Evolutionary conservation across 75 land plant species (phyloP), one percentile per base, ranked within the genome.

Genomic region (Pinus albicaulis): DNA sequence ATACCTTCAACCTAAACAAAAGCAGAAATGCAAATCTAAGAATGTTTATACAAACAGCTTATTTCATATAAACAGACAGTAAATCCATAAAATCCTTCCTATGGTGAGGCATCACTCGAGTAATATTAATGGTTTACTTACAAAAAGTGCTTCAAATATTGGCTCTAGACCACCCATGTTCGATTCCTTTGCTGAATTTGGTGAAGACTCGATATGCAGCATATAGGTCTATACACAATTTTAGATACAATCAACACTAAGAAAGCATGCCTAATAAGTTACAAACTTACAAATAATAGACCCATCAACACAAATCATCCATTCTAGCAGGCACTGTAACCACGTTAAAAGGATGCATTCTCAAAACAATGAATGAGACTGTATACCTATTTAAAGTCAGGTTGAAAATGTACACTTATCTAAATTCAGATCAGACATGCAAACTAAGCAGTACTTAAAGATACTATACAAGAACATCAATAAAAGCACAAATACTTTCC

Each of bases 141-240:
- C 71, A 41, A 41, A n/a, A 41, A 68, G 41, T 8, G 53, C 71
- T 68, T 68, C 71, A 68, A 68, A 68, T n/a, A 68, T 11, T 36
- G 71, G 71, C 48, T 36, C 71, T 10, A 68, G 71, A 41, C 12
- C 71, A 41, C 41, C 71, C 20, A 12, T n/a, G n/a, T 23, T 68
- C 4, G 12, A 68, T 11, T 8, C 48, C n/a, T n/a, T 41, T n/a
- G 14, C 71, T 68, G 41, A 68, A 15, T 17, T 68, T 41, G 52
- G 22, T 19, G 71, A 68, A 68, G 52, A 68, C 23, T 22, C n/a
- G 20, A 68, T 28, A n/a, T 68, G 24, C 71, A 68, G 20, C 71
- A 68, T 68, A 68, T 68, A 68, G 17, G 52, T 68, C 71, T 68
- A 44, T 10, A 68, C 52, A 68, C n/a, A 36, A 66, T 68, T 20